phyloP scores from a whole-genome alignment of 2,329 filamentous ascomycete species.

The Penicillium sp. region DNA sequence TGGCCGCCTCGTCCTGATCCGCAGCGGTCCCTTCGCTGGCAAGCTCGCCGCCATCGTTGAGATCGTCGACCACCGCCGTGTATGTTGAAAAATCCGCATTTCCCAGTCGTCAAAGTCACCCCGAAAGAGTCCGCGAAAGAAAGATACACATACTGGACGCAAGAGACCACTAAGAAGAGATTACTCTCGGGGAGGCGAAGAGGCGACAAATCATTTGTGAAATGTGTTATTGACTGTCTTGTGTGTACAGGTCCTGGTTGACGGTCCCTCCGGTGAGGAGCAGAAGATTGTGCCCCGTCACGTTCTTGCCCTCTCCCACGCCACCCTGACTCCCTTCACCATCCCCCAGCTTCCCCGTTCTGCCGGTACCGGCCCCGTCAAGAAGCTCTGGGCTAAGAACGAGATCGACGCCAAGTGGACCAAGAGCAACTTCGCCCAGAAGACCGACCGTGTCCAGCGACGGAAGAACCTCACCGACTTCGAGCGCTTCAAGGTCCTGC shows the following conservation, averaged over 20 bases:
- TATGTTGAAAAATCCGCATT: constrained; percentile 59
- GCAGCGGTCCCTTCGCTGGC: constrained; percentile 76
- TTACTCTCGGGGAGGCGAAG: neutral
- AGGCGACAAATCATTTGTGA: neutral
- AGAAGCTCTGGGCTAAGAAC: constrained; percentile 85
- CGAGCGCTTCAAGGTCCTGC: constrained; percentile 99
- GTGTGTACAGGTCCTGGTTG: constrained; percentile 77
- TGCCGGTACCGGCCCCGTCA: constrained; percentile 76
- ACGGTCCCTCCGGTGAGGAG: constrained; percentile 83
- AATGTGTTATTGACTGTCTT: constrained; percentile 18
- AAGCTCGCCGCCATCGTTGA: constrained; percentile 93
- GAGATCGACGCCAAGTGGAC: constrained; percentile 93
- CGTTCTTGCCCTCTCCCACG: constrained; percentile 74
- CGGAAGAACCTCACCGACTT: constrained; percentile 95
- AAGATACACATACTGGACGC: neutral
- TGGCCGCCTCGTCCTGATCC: constrained; percentile 93
- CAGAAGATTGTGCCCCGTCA: constrained; percentile 83
- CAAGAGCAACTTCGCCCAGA: constrained; percentile 91
- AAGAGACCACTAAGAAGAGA: neutral
- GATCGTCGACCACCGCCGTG: constrained; percentile 99
- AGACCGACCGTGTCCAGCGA: constrained; percentile 78
- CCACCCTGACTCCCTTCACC: constrained; percentile 86
- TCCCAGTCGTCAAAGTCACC: neutral
- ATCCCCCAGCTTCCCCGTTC: constrained; percentile 83
- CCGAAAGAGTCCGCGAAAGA: constrained; percentile 10